phyloP scores from a whole-genome alignment of 2,329 filamentous ascomycete genomes.

The Alternaria infectoria region DNA sequence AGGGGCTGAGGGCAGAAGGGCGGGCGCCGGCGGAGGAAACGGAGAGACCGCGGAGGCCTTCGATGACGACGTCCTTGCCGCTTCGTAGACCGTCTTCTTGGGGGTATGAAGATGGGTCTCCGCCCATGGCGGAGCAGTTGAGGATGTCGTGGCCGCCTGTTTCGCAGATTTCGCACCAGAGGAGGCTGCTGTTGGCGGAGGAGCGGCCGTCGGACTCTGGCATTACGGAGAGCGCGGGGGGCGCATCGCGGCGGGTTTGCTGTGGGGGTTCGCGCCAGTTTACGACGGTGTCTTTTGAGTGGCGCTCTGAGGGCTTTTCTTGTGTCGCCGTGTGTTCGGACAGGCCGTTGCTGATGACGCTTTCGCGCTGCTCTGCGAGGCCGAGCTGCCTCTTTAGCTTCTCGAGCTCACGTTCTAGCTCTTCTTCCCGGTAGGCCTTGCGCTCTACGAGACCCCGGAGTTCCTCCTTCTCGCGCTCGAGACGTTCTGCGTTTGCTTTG shows the following conservation, averaged over 20 bases:
- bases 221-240: constrained; percentile 69
- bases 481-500: constrained; percentile 67
- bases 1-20: constrained; percentile 37
- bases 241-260: constrained; percentile 32
- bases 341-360: constrained; percentile 60
- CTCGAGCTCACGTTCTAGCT: constrained; percentile 83
- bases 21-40: constrained; percentile 38
- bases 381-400: constrained; percentile 54
- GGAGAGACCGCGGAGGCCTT: constrained; percentile 43
- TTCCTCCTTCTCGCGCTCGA: constrained; percentile 82
- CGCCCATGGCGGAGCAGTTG: constrained; percentile 86
- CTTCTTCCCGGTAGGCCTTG: constrained; percentile 78
- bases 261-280: constrained; percentile 55
- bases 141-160: constrained; percentile 90
- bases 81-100: constrained; percentile 31
- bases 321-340: constrained; percentile 54
- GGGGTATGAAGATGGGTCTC: constrained; percentile 52
- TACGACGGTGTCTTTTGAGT: constrained; percentile 71
- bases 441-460: constrained; percentile 74
- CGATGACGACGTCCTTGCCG: constrained; percentile 41
- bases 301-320: constrained; percentile 64
- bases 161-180: constrained; percentile 97
- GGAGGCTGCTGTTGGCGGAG: constrained; percentile 69
- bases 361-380: constrained; percentile 56
- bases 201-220: constrained; percentile 65